These are phyloP conservation scores for Ceratobasidium sp. DNA, from an alignment of 1,284 basidiomycete species.

Conservation along the genomic window DNA sequence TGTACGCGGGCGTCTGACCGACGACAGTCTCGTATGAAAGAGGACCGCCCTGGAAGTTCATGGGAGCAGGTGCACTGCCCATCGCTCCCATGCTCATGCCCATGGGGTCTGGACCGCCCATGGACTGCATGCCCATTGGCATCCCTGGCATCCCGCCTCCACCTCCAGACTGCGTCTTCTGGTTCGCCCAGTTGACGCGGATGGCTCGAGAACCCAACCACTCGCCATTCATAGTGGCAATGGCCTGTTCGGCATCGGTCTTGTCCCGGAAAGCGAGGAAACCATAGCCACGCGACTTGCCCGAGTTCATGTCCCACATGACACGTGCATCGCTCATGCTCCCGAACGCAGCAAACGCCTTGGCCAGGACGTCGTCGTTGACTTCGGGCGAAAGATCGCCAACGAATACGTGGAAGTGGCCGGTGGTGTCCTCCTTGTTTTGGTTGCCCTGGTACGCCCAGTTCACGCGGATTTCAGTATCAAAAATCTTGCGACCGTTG, in stretches of 20 bases:
- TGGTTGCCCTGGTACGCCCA: conserved; percentile 98
- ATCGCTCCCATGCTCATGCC: conserved; percentile 34
- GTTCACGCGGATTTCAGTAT: conserved; percentile 96
- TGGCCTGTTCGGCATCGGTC: conserved; percentile 97
- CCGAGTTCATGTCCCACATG: conserved; percentile 99
- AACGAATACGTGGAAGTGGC: conserved; percentile 97
- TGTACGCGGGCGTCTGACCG: conserved; percentile 87
- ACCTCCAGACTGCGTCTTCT: conserved; percentile 78
- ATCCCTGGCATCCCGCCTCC: conserved; percentile 54
- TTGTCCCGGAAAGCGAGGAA: conserved; percentile 96
- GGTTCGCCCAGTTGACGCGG: conserved; percentile 99
- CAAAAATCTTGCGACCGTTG: conserved; percentile 97
- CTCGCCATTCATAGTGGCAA: conserved; percentile 98
- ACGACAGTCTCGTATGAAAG: conserved; percentile 88
- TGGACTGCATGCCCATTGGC: conserved; percentile 42
- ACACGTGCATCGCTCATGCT: conserved; percentile 95
- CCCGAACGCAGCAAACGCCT: conserved; percentile 95
- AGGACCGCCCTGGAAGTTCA: conserved; percentile 86
- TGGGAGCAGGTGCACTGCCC: conserved; percentile 71
- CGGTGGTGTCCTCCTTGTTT: conserved; percentile 95
- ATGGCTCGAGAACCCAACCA: conserved; percentile 98
- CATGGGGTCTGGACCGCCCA: conserved; percentile 18
- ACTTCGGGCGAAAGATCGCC: conserved; percentile 98
- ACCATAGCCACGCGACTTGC: conserved; percentile 93
- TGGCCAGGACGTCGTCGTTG: conserved; percentile 94